A percentile compares a stretch with the other conserved stretches of the same genome.
These are phyloP conservation scores for Apiotrichum domesticum DNA, from an alignment of 1,284 basidiomycete genomes.

Conservation along the genomic window DNA sequence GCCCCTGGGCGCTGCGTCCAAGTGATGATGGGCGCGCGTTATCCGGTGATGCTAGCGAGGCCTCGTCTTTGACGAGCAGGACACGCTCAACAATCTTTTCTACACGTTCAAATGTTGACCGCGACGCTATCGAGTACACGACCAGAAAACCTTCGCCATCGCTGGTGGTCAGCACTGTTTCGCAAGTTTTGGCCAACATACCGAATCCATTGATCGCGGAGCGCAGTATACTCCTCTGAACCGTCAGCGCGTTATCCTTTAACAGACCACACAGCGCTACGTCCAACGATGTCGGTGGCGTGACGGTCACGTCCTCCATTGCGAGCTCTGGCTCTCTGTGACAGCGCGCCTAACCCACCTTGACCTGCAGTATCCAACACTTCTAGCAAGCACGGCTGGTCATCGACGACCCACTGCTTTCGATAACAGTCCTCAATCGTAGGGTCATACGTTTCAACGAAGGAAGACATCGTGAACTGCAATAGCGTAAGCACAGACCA, in stretches of 20 bases:
- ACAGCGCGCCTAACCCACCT: conserved; percentile 54
- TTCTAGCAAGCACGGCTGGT: conserved; percentile 84
- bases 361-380: conserved; percentile 91
- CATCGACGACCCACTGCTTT: conserved; percentile 85
- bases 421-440: conserved; percentile 95
- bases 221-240: conserved; percentile 88
- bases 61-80: conserved; percentile 80
- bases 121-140: conserved; percentile 73
- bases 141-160: conserved; percentile 94
- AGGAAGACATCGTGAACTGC: conserved; percentile 86
- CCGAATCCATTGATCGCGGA: conserved; percentile 99
- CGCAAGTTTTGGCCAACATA: conserved; percentile 48
- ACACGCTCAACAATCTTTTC: conserved; percentile 94
- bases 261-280: no score
- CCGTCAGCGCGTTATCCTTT: no score
- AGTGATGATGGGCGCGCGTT: not conserved
- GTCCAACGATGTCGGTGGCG: no score
- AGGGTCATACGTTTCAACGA: conserved; percentile 60
- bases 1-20: not conserved
- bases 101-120: conserved; percentile 88
- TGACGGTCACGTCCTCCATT: no score
- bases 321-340: no score
- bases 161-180: conserved; percentile 48
- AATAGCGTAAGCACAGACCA: not conserved
- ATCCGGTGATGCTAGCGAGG: conserved; percentile 50